Base-by-base conservation (phyloP, 164 flowering plant genomes). In the Nelumbo lutea region DNA sequence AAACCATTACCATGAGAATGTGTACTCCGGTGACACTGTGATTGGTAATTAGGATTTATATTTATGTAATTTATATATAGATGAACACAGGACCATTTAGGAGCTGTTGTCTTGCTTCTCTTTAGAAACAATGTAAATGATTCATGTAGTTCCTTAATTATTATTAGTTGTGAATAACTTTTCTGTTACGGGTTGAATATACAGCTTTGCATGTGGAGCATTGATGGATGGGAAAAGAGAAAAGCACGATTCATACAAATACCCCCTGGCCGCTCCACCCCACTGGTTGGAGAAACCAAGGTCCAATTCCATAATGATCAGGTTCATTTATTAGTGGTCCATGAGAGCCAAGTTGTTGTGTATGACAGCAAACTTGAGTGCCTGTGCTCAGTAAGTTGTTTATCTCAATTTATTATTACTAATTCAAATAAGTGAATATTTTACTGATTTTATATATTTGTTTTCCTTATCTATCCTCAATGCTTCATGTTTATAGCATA, bases 251-350 rank as follows among this genome's bases (percentile, higher is more conserved):
- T 76, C 68, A 80, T 89, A 45, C 94, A 78, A 70, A 71, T 80
- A 38, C 90, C 91, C 40, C 70, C 87, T 59, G 91, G 90, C 42
- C 80, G 84, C 40, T 61, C 76, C 56, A 61, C 85, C n/a, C 80
- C 85, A 2, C 62, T 82, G 64, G 77, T 57, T 45, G 89, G 89
- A 46, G 92, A 87, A 62, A 86, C 96, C 13, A 80, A 66, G 76
- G 90, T 89, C 40, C 91, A 89, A 70, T 89, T 87, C 68, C 96
- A 89, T 63, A 82, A 81, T 80, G 90, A 89, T 68, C 91, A 86
- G 75, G 50, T 72, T 39, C 91, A 83, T 73, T 51, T 89, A 42
- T 70, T 89, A 62, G 90, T 87, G 11, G 84, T 79, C 45, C 91
- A 89, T 79, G 96, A 89, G 64, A 87, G 80, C 68, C 89, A 86